phyloP scores from a whole-genome alignment of 371 early-diverging fungal species.

The Mortierella sp. region DNA sequence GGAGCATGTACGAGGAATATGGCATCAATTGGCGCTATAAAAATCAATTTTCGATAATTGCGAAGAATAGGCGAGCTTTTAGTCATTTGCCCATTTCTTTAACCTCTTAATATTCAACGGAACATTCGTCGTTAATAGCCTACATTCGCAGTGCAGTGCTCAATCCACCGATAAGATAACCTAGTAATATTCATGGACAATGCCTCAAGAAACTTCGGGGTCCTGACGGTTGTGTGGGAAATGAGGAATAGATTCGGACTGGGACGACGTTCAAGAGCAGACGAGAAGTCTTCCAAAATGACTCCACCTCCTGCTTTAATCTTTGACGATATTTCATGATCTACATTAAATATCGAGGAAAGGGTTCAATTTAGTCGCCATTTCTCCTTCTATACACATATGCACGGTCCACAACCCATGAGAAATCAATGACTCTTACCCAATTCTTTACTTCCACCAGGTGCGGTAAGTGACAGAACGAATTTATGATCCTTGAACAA shows the following conservation, averaged over 20 bases:
- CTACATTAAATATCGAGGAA: constrained; percentile 4
- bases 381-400: background rate
- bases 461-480: background rate
- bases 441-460: background rate
- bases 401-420: background rate
- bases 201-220: constrained; percentile 34
- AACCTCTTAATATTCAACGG: background rate
- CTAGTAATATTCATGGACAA: constrained; percentile 39
- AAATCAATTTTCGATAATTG: background rate
- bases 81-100: background rate
- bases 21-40: constrained; percentile 27
- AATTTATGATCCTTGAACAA: constrained; percentile 22
- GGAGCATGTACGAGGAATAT: constrained; percentile 22
- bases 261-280: background rate
- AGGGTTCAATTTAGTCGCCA: background rate
- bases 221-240: constrained; percentile 2
- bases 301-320: constrained; percentile 27
- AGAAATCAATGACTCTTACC: constrained; percentile 1
- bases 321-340: background rate
- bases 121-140: background rate
- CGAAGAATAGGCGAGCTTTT: background rate
- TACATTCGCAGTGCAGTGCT: constrained; percentile 28
- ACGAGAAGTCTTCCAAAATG: constrained; percentile 16
- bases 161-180: constrained; percentile 35
- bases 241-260: constrained; percentile 24